Percentiles rank a stretch among this genome's conserved stretches.
phyloP scores from a whole-genome alignment of 345 rosid genomes.

The Sonneratia alba region DNA sequence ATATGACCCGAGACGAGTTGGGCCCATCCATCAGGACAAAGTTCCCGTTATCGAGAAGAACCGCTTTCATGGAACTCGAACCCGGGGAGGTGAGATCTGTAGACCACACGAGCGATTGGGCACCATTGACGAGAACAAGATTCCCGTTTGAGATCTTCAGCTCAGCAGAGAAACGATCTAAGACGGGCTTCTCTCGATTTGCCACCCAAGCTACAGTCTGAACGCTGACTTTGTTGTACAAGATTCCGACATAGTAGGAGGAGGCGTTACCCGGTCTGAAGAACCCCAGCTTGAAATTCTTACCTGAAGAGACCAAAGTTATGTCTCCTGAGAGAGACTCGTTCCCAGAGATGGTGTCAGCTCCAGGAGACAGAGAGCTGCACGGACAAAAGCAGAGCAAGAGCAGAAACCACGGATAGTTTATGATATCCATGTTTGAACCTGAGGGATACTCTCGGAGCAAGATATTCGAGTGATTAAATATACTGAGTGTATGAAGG shows the following conservation, averaged over 20 bases:
- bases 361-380: slow-evolving; percentile 23
- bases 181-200: slow-evolving; percentile 50
- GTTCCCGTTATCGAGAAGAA: slow-evolving; percentile 51
- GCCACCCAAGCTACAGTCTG: slow-evolving; percentile 63
- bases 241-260: slow-evolving; percentile 60
- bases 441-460: background rate
- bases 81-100: slow-evolving; percentile 33
- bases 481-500: too few relatives aligned
- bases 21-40: slow-evolving; percentile 34
- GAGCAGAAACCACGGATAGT: slow-evolving; percentile 19
- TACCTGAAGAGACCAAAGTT: slow-evolving; percentile 39
- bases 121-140: slow-evolving; percentile 47
- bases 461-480: too few relatives aligned
- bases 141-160: slow-evolving; percentile 56
- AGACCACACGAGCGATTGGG: slow-evolving; percentile 46
- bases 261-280: slow-evolving; percentile 44
- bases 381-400: slow-evolving; percentile 19
- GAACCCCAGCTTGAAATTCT: slow-evolving; percentile 52
- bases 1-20: slow-evolving; percentile 16
- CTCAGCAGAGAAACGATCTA: slow-evolving; percentile 27
- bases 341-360: slow-evolving; percentile 42
- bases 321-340: slow-evolving; percentile 49
- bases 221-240: slow-evolving; percentile 34
- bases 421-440: slow-evolving; percentile 20
- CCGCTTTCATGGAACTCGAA: slow-evolving; percentile 23